Evolutionary conservation across 2,329 filamentous ascomycete genomes (phyloP).

Genomic region (Neurospora sp.): DNA sequence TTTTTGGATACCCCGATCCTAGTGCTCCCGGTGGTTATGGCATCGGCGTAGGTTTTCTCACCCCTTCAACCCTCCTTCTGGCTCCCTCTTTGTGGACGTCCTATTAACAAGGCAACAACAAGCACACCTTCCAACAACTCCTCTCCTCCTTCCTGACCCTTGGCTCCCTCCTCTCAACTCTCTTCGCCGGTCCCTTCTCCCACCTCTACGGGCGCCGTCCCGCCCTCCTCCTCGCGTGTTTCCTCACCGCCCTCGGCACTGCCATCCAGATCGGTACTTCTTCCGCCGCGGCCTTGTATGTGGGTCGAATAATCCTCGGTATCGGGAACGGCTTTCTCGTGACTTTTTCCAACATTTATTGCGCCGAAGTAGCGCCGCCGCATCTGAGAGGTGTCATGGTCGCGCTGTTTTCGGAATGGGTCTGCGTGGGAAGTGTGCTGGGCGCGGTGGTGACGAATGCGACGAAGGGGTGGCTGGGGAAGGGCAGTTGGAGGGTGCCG

Average conservation of each 20-base stretch:
- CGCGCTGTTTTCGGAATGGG: constrained; percentile 38
- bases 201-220: constrained; percentile 35
- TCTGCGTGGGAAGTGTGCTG: constrained; percentile 37
- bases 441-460: constrained; percentile 34
- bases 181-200: constrained; percentile 36
- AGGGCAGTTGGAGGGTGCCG: constrained; percentile 37
- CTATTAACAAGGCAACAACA: not conserved
- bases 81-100: too few species aligned
- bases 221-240: constrained; percentile 37
- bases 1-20: constrained; percentile 39
- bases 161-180: constrained; percentile 39
- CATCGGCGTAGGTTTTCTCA: constrained; percentile 26
- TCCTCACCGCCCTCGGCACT: constrained; percentile 32
- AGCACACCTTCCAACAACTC: constrained; percentile 41
- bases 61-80: not conserved
- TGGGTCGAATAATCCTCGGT: constrained; percentile 35
- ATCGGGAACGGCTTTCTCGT: constrained; percentile 34
- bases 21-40: constrained; percentile 26
- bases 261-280: constrained; percentile 34
- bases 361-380: constrained; percentile 36
- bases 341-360: constrained; percentile 37
- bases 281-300: constrained; percentile 30
- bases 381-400: constrained; percentile 40
- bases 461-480: constrained; percentile 27
- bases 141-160: constrained; percentile 43